A percentile compares a stretch with the other conserved stretches of the same genome.
Conservation (phyloP, 2,329 filamentous ascomycete genomes). For the Sclerotinia nivalis region DNA sequence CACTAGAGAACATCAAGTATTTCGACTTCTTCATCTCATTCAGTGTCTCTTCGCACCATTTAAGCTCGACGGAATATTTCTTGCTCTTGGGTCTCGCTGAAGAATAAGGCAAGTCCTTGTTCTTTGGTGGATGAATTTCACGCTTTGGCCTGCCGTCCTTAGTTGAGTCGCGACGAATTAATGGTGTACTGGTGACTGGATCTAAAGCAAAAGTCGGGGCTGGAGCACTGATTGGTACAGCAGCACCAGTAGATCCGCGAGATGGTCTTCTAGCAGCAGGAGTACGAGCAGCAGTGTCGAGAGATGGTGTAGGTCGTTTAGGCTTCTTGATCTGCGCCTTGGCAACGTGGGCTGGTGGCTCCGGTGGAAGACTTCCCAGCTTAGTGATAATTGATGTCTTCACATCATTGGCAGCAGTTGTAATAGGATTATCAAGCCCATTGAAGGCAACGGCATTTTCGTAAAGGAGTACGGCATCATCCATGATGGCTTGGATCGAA, state of each 20-base stretch:
- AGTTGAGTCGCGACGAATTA: conserved; percentile 83
- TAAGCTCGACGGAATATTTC: conserved; percentile 84
- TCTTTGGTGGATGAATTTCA: conserved; percentile 87
- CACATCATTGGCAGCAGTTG: conserved; percentile 55
- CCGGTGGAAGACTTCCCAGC: conserved; percentile 48
- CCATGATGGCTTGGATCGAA: conserved; percentile 69
- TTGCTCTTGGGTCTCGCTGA: conserved; percentile 83
- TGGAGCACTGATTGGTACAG: conserved; percentile 42
- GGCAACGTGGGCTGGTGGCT: conserved; percentile 44
- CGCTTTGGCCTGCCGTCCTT: conserved; percentile 83
- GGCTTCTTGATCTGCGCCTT: conserved; percentile 58
- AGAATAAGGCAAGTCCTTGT: conserved; percentile 87
- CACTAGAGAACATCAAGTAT: conserved; percentile 65
- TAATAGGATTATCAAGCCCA: conserved; percentile 72
- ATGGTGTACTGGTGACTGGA: conserved; percentile 69
- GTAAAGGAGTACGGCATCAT: conserved; percentile 75
- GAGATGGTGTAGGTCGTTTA: conserved; percentile 56
- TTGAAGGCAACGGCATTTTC: conserved; percentile 83
- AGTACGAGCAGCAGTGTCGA: conserved; percentile 42
- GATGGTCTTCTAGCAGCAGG: conserved; percentile 44
- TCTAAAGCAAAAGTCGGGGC: conserved; percentile 70
- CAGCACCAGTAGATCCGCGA: conserved; percentile 35
- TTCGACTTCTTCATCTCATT: conserved; percentile 75
- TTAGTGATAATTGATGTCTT: conserved; percentile 62
- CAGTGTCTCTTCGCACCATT: conserved; percentile 83